A percentile compares a stretch with the other conserved stretches of the same genome.
These are phyloP conservation scores for Ophiobolus disseminans DNA, from an alignment of 2,329 filamentous ascomycete species.

Conservation along the genomic window DNA sequence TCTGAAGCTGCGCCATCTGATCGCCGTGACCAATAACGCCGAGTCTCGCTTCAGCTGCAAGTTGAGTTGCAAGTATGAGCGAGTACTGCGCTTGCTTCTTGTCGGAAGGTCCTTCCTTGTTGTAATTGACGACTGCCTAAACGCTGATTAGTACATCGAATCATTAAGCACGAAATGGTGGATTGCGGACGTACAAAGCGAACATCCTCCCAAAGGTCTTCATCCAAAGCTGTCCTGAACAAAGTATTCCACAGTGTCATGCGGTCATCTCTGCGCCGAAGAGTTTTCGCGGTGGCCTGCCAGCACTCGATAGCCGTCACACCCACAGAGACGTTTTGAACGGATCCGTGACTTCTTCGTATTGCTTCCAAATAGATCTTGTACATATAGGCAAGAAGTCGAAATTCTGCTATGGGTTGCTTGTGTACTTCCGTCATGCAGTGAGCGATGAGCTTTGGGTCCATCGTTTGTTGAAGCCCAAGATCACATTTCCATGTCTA, in stretches of 20 bases:
- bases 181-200: conserved; percentile 31
- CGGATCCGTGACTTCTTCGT: conserved; percentile 5
- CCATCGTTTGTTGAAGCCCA: conserved; percentile 23
- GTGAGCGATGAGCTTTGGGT: conserved; percentile 14
- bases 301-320: conserved; percentile 32
- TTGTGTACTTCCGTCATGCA: conserved; percentile 27
- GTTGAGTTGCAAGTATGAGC: conserved; percentile 37
- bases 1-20: conserved; percentile 25
- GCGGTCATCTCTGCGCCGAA: conserved; percentile 29
- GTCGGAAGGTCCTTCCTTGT: conserved; percentile 30
- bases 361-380: conserved; percentile 27
- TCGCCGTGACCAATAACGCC: conserved; percentile 20
- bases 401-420: conserved; percentile 32
- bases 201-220: conserved; percentile 46
- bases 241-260: conserved; percentile 37
- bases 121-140: conserved; percentile 41
- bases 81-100: conserved; percentile 36
- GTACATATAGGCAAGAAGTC: conserved; percentile 39
- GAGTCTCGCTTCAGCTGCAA: conserved; percentile 34
- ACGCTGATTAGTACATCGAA: conserved; percentile 9
- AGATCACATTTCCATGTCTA: conserved; percentile 45
- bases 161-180: not conserved
- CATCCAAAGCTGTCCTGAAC: conserved; percentile 35
- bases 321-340: conserved; percentile 20
- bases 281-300: conserved; percentile 37